Evolutionary conservation across 2,329 filamentous ascomycete species (phyloP).

Genomic region (Fusarium domesticum): DNA sequence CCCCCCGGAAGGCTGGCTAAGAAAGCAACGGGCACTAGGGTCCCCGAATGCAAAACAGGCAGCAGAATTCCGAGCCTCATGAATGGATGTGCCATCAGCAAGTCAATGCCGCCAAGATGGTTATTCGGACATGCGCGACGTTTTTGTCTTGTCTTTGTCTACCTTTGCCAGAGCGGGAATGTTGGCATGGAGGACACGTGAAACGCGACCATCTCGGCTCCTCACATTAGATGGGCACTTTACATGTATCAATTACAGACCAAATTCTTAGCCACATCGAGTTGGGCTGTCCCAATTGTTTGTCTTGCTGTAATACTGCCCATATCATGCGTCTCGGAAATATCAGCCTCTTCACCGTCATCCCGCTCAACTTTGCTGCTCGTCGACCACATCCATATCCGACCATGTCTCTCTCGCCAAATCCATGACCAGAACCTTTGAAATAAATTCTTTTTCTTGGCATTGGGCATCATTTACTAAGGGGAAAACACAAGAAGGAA

Average conservation of each 20-base stretch:
- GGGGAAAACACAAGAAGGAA: background rate
- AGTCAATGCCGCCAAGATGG: background rate
- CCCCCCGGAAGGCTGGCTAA: background rate
- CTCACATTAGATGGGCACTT: too few relatives aligned
- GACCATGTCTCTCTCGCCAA: background rate
- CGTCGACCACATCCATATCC: background rate
- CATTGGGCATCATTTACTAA: too few relatives aligned
- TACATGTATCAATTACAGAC: too few relatives aligned
- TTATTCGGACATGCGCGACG: background rate
- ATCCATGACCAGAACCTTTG: too few relatives aligned
- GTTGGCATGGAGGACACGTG: too few relatives aligned
- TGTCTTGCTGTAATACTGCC: too few relatives aligned
- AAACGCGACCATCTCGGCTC: too few relatives aligned
- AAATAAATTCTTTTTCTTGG: too few relatives aligned
- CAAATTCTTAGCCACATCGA: too few relatives aligned
- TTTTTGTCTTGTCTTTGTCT: background rate
- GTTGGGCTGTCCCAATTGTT: too few relatives aligned
- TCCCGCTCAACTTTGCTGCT: background rate
- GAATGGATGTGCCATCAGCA: conserved; percentile 22
- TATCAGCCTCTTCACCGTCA: background rate
- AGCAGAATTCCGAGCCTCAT: conserved; percentile 31
- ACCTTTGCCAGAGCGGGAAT: too few relatives aligned
- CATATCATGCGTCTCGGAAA: too few relatives aligned
- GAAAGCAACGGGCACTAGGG: background rate
- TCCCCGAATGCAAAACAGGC: conserved; percentile 18